These are phyloP conservation scores for Ligustrum vulgare DNA, from an alignment of 257 asterid species.

Conservation along the genomic window DNA sequence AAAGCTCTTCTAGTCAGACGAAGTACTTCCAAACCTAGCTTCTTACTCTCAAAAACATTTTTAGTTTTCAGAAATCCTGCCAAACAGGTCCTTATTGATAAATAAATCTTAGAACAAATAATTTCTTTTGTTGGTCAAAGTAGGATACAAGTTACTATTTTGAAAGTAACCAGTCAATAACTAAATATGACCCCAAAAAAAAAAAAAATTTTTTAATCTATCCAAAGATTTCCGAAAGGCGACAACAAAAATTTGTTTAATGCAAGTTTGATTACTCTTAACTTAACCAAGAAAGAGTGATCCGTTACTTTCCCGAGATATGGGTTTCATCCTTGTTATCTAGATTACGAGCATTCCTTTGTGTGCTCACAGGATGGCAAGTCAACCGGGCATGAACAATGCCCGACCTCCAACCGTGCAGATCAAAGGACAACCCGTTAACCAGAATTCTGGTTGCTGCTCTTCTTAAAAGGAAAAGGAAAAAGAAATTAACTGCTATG, in stretches of 20 bases:
- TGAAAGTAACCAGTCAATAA: not conserved
- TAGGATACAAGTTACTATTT: slow-evolving; percentile 31
- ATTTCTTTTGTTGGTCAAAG: slow-evolving; percentile 40
- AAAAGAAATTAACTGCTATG: not conserved
- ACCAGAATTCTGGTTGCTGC: slow-evolving; percentile 86
- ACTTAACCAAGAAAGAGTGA: not conserved
- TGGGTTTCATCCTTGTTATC: not conserved
- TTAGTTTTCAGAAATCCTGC: too few species aligned
- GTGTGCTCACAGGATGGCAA: slow-evolving; percentile 72
- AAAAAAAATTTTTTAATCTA: not conserved
- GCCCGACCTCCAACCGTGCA: slow-evolving; percentile 83
- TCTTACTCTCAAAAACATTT: too few species aligned
- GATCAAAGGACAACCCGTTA: slow-evolving; percentile 82
- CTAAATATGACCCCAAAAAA: too few species aligned
- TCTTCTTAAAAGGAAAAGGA: slow-evolving; percentile 42
- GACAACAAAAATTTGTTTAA: not conserved
- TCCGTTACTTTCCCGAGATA: not conserved
- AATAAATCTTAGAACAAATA: too few species aligned
- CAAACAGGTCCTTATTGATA: too few species aligned
- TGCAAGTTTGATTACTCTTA: not conserved
- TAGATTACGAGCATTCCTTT: not conserved
- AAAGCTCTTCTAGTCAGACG: too few species aligned
- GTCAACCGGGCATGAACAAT: slow-evolving; percentile 69
- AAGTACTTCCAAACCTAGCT: too few species aligned
- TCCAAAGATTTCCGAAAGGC: not conserved